phyloP scores from a whole-genome alignment of 192 early-diverging fungal species.

The Rhizoclosmatium globosum region DNA sequence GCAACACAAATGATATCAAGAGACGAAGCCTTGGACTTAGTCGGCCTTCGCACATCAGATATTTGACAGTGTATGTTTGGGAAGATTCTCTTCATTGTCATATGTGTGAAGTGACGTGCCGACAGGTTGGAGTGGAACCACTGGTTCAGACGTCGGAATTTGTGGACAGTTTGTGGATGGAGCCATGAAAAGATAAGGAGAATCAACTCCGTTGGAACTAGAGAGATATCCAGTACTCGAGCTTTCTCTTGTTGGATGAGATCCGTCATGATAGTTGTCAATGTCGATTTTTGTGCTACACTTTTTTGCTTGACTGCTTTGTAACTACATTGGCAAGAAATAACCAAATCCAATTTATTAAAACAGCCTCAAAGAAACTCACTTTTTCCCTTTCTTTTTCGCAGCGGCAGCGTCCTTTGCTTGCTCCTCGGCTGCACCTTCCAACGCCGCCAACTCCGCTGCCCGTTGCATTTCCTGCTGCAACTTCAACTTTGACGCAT shows the following conservation, averaged over 20 bases:
- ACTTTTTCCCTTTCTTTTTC: constrained; percentile 48
- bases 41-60: no score
- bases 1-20: background rate
- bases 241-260: background rate
- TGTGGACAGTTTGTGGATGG: background rate
- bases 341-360: background rate
- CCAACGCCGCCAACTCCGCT: constrained; percentile 50
- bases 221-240: background rate
- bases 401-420: background rate
- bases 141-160: background rate
- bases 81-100: background rate
- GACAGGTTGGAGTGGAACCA: background rate
- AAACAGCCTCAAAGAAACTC: background rate
- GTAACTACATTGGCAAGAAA: no score
- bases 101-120: background rate
- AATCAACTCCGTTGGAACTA: background rate
- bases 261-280: background rate
- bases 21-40: no score
- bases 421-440: constrained; percentile 36
- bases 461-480: constrained; percentile 47
- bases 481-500: constrained; percentile 47
- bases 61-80: no score
- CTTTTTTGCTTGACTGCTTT: background rate
- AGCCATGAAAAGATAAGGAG: background rate
- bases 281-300: background rate